These are phyloP conservation scores for Arabidopsis suecica DNA, from an alignment of 345 rosid genomes.

Conservation along the genomic window DNA sequence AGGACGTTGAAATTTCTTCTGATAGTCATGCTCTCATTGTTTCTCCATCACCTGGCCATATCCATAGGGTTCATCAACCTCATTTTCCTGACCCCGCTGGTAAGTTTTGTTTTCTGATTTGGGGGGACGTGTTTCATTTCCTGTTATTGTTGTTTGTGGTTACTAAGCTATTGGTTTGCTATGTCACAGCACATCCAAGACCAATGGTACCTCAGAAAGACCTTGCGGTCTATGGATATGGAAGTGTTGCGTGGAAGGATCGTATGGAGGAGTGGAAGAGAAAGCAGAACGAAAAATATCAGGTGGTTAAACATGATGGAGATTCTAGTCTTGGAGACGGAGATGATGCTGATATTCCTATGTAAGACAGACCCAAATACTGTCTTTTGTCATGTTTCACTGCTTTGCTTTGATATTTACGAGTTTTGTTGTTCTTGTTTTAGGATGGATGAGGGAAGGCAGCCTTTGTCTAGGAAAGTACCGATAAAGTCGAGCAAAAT, in stretches of 20 bases:
- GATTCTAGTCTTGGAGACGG: constrained; percentile 54
- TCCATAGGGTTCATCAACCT: constrained; percentile 60
- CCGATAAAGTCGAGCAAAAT: constrained; percentile 84
- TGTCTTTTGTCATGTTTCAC: constrained; percentile 9
- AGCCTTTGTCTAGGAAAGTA: constrained; percentile 87
- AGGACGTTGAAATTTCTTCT: constrained; percentile 76
- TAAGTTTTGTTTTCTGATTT: constrained; percentile 45
- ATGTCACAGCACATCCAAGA: constrained; percentile 70
- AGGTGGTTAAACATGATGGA: constrained; percentile 68
- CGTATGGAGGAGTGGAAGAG: constrained; percentile 87
- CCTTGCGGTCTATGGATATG: constrained; percentile 84
- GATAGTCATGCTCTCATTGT: constrained; percentile 81
- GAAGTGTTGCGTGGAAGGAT: constrained; percentile 94
- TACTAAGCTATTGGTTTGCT: constrained; percentile 31
- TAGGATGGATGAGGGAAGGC: constrained; percentile 99
- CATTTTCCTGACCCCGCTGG: constrained; percentile 61
- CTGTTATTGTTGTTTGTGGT: background rate
- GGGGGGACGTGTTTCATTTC: background rate
- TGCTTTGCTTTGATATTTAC: background rate
- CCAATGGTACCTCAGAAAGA: constrained; percentile 90
- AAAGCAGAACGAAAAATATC: constrained; percentile 72
- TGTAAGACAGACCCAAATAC: constrained; percentile 48
- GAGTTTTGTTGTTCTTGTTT: constrained; percentile 1
- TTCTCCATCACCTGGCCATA: constrained; percentile 67
- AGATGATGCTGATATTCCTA: constrained; percentile 77